Base-by-base conservation (phyloP, 495 filamentous ascomycete species). In the Durotheca rogersii region DNA sequence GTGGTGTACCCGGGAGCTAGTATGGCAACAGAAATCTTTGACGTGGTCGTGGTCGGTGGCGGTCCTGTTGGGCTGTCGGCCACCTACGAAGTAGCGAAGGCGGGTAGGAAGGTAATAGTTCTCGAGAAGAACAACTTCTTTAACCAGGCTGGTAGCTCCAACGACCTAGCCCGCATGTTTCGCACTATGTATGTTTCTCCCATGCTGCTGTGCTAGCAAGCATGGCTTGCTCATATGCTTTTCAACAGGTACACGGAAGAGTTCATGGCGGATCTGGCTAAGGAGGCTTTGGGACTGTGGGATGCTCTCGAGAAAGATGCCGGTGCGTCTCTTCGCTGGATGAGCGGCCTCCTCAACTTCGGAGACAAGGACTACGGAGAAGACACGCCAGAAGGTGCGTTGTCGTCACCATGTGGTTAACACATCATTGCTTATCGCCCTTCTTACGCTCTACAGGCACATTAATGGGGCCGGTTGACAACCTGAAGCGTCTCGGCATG, bases 271-370 rank as follows among this genome's bases (percentile, higher is more conserved):
- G 51, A 50, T 23, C 34, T 55, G 20, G 56, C 56, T 29, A 31
- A 59, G 30, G 25, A 34, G 4, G n/a, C 31, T 9, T 18, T 59
- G 18, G 31, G 37, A 7, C 10, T 58, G 10, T 58, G 55, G 55
- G 27, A 58, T 12, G 30, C 53, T 14, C 56, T 59, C 18, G 56
- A 59, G 39, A 34, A 21, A 23, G 56, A 59, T 37, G 32, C 51
- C 9, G 56, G 51, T 12, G 23, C 36, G 17, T 55, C 51, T 6
- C 14, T 59, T 2, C 51, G 56, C 19, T 31, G 35, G 45, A 59
- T 59, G 56, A 48, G 32, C 21, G 56, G 51, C 15, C 51, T 59
- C 33, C 56, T 50, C 9, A 59, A 59, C 12, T 56, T 59, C 31
- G 51, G 56, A 25, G 51, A 55, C 41, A 36, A 34, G 17, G 42